Evolutionary conservation across 1,139 yeast species (phyloP).

Genomic region (Saccharomycopsis crataegensis): DNA sequence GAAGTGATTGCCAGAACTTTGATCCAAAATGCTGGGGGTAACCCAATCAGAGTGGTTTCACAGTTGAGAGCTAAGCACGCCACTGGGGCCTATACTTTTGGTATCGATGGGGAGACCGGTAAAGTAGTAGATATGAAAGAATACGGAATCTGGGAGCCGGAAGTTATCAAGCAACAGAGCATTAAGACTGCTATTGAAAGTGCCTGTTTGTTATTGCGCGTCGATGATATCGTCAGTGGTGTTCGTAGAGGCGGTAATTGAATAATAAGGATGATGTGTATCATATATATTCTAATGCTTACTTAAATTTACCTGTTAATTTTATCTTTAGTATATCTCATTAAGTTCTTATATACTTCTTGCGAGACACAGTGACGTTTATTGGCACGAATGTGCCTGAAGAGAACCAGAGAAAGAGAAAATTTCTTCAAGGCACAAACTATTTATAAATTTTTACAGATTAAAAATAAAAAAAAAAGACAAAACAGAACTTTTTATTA

Average conservation of each 20-base stretch:
- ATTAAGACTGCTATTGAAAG: constrained; percentile 96
- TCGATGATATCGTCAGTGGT: constrained; percentile 92
- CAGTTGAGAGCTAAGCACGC: constrained; percentile 96
- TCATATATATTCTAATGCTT: too few relatives aligned
- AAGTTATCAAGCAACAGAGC: constrained; percentile 93
- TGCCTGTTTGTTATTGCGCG: constrained; percentile 89
- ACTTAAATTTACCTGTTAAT: too few relatives aligned
- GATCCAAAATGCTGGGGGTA: constrained; percentile 96
- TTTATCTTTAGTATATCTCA: too few relatives aligned
- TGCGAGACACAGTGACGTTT: too few relatives aligned
- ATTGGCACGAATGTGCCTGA: too few relatives aligned
- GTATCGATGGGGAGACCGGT: constrained; percentile 93
- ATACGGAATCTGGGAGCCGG: constrained; percentile 99
- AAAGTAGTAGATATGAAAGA: constrained; percentile 91
- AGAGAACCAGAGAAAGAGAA: too few relatives aligned
- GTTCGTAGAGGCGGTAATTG: constrained; percentile 1
- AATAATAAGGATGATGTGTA: not conserved
- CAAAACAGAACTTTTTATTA: too few relatives aligned
- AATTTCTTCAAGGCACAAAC: too few relatives aligned
- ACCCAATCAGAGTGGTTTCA: constrained; percentile 82
- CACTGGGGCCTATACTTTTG: constrained; percentile 74
- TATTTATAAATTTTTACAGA: too few relatives aligned
- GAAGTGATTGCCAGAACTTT: constrained; percentile 97
- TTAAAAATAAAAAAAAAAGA: too few relatives aligned
- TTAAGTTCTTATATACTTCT: too few relatives aligned